phyloP scores from a whole-genome alignment of 2,329 filamentous ascomycete species.

The Xylaria sp. region DNA sequence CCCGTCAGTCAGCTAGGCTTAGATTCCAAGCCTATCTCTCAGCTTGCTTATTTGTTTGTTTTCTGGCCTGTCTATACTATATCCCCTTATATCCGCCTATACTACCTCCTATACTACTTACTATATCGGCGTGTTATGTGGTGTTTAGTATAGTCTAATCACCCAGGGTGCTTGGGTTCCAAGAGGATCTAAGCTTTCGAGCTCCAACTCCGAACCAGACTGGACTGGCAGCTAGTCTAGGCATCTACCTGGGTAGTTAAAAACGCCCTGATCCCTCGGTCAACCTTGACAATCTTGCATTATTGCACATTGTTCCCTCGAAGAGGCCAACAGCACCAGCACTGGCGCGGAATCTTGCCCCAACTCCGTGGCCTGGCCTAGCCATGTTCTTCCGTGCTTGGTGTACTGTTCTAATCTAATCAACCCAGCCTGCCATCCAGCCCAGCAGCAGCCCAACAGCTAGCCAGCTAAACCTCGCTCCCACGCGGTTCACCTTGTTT shows the following conservation, averaged over 20 bases:
- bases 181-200: conserved; percentile 34
- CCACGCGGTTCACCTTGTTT: conserved; percentile 33
- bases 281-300: conserved; percentile 29
- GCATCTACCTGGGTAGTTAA: conserved; percentile 9
- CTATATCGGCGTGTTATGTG: conserved; percentile 8
- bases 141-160: conserved; percentile 12
- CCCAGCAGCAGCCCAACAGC: conserved; percentile 10
- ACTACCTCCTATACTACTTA: background rate
- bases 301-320: conserved; percentile 22
- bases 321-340: conserved; percentile 5
- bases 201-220: conserved; percentile 31
- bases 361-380: background rate
- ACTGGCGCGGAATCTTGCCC: conserved; percentile 6
- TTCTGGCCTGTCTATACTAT: conserved; percentile 1
- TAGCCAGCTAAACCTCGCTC: conserved; percentile 19
- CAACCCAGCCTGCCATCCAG: background rate
- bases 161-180: conserved; percentile 28
- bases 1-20: background rate
- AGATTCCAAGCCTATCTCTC: background rate
- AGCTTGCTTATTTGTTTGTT: conserved; percentile 3
- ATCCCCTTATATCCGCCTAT: background rate
- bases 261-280: conserved; percentile 30
- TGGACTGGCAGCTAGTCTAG: conserved; percentile 25
- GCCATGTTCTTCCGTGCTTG: background rate
- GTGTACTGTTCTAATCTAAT: background rate